Evolutionary conservation across 257 asterid species (phyloP).

Genomic region (Nicotiana paniculata): DNA sequence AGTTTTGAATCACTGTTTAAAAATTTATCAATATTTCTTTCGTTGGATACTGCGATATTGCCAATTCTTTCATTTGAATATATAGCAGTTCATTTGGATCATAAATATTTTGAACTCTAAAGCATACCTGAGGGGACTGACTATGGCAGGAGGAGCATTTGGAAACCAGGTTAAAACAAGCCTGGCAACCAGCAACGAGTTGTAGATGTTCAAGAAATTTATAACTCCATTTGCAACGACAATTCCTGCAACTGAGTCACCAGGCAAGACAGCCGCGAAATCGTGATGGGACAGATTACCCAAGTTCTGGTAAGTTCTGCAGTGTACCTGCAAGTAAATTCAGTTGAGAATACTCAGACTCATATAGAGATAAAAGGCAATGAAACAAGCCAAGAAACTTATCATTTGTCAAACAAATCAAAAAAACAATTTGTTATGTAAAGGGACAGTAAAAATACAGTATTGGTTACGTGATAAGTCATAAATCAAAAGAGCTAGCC

Average conservation of each 20-base stretch:
- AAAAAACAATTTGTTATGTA: not conserved
- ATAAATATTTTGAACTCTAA: not conserved
- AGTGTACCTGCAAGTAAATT: constrained; percentile 37
- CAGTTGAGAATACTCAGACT: not conserved
- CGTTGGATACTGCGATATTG: not conserved
- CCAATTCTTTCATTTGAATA: not conserved
- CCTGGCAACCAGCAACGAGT: constrained; percentile 65
- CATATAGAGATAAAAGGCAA: not conserved
- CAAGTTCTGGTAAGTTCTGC: constrained; percentile 28
- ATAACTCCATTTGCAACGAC: constrained; percentile 68
- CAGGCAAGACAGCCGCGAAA: constrained; percentile 83
- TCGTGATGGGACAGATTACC: constrained; percentile 27
- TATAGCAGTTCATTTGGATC: not conserved
- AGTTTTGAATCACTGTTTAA: not conserved
- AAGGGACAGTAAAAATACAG: not conserved
- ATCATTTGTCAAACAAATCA: not conserved
- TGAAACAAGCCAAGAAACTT: not conserved
- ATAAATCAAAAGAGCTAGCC: too few species aligned
- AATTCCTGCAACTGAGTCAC: constrained; percentile 76
- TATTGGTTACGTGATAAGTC: too few species aligned
- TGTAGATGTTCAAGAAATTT: constrained; percentile 78
- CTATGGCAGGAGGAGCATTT: constrained; percentile 75
- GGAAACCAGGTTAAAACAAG: constrained; percentile 97
- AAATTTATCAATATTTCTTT: not conserved
- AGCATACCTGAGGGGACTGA: constrained; percentile 74